Conservation (phyloP, 257 asterid species). For the Ocimum tenuiflorum region DNA sequence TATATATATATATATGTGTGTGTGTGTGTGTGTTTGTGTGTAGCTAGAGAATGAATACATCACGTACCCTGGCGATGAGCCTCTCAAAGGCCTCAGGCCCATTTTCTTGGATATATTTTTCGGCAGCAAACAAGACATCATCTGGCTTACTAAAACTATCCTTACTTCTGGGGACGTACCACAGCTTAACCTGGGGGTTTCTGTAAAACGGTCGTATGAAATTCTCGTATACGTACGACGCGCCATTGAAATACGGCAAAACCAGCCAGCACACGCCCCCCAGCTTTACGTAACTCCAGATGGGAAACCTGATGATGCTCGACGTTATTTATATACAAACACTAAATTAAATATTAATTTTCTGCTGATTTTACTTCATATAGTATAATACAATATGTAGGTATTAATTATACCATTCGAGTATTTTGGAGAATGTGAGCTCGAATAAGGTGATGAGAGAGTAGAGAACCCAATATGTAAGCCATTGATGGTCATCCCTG, state of each 20-base stretch:
- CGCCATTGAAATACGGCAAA: conserved; percentile 86
- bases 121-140: conserved; percentile 70
- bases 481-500: conserved; percentile 84
- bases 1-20: no score
- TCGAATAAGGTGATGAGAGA: conserved; percentile 76
- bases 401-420: conserved; percentile 48
- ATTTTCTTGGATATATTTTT: conserved; percentile 64
- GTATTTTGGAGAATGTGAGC: conserved; percentile 62
- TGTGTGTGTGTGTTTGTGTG: no score
- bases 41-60: background rate
- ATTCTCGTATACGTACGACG: conserved; percentile 65
- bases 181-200: conserved; percentile 62
- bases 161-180: conserved; percentile 63
- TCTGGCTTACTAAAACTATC: conserved; percentile 64
- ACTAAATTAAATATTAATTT: no score
- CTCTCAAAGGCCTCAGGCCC: conserved; percentile 85
- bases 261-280: conserved; percentile 75
- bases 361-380: no score
- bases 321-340: no score
- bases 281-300: conserved; percentile 76
- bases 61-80: conserved; percentile 63
- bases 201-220: conserved; percentile 75
- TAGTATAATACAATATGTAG: no score
- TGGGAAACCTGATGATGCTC: conserved; percentile 62
- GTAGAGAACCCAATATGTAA: conserved; percentile 90